Conservation (phyloP, 2,329 filamentous ascomycete genomes). For the Monosporascus sp. region DNA sequence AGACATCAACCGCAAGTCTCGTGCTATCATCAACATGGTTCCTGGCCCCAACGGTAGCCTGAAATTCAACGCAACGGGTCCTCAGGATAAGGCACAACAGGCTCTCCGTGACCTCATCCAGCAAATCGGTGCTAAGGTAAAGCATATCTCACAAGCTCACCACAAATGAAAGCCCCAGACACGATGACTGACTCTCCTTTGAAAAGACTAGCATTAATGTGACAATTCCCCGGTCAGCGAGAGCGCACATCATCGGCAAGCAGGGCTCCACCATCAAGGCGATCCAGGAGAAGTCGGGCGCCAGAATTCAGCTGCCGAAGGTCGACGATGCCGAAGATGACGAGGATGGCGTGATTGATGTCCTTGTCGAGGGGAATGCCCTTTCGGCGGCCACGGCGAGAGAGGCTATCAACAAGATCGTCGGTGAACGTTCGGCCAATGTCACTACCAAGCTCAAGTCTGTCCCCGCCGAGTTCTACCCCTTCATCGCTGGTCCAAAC, state of each 20-base stretch:
- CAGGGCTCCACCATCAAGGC: conserved; percentile 85
- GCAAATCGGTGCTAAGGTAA: conserved; percentile 81
- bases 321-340: conserved; percentile 67
- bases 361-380: conserved; percentile 85
- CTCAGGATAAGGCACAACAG: conserved; percentile 77
- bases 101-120: conserved; percentile 84
- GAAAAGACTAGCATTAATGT: conserved; percentile 58
- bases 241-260: conserved; percentile 89
- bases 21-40: conserved; percentile 76
- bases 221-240: conserved; percentile 74
- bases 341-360: conserved; percentile 78
- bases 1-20: conserved; percentile 88
- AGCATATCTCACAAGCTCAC: conserved; percentile 17
- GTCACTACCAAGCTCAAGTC: conserved; percentile 76
- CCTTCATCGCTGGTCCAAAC: conserved; percentile 82
- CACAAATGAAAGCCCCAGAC: too few relatives aligned
- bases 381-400: conserved; percentile 80
- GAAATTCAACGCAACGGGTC: conserved; percentile 80
- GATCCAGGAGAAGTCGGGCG: conserved; percentile 84
- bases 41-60: conserved; percentile 66
- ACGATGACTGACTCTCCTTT: background rate
- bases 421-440: conserved; percentile 77
- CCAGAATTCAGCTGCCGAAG: conserved; percentile 84
- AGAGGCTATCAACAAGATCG: conserved; percentile 80
- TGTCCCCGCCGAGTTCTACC: conserved; percentile 88